These are phyloP conservation scores for Pyrus bretschneideri DNA, from an alignment of 306 rosid genomes.

Conservation along the genomic window DNA sequence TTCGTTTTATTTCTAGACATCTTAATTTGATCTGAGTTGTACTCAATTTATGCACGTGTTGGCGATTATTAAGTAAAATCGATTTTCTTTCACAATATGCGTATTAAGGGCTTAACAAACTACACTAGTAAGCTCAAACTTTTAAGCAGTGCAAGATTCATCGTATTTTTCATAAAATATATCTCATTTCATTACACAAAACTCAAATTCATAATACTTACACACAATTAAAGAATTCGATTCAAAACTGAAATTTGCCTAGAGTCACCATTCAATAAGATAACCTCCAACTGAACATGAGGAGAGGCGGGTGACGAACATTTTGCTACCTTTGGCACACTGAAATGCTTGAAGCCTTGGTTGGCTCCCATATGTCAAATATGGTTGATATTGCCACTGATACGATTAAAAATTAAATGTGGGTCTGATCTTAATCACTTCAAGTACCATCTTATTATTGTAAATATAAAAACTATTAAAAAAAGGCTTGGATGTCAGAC, in stretches of 20 bases:
- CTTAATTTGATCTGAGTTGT: too few relatives aligned
- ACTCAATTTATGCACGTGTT: too few relatives aligned
- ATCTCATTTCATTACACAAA: conserved; percentile 1
- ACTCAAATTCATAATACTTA: conserved; percentile 13
- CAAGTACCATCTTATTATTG: too few relatives aligned
- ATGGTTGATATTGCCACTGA: conserved; percentile 29
- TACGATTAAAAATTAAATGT: neutral
- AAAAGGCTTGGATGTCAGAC: too few relatives aligned
- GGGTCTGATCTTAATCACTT: neutral
- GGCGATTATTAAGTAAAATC: too few relatives aligned
- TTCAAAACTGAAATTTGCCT: conserved; percentile 77
- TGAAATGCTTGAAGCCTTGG: conserved; percentile 76
- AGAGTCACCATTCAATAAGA: conserved; percentile 89
- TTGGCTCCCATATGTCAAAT: conserved; percentile 98
- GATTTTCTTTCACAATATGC: too few relatives aligned
- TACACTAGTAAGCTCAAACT: neutral
- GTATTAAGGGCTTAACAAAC: neutral
- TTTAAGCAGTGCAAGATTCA: neutral
- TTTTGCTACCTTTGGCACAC: conserved; percentile 78
- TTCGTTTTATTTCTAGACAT: too few relatives aligned
- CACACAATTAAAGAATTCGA: conserved; percentile 40
- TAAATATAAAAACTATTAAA: too few relatives aligned
- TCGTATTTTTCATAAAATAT: neutral
- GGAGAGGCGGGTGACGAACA: conserved; percentile 61
- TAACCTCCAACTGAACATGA: conserved; percentile 80